Base-by-base conservation (phyloP, 495 filamentous ascomycete species). In the Penicillium antarcticum region DNA sequence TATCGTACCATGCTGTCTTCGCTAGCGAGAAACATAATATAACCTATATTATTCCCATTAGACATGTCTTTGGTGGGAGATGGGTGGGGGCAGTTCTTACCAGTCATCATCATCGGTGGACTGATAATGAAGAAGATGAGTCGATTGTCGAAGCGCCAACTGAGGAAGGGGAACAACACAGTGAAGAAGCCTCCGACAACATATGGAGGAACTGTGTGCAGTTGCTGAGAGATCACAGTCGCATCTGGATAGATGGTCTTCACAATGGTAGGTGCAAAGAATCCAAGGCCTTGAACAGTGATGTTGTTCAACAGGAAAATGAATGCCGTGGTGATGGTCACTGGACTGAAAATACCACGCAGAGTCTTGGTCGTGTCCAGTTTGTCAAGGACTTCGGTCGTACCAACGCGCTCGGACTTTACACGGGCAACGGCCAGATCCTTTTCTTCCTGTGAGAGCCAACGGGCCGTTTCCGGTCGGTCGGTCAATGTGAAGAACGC, bases 261-360 rank as follows among this genome's bases (percentile, higher is more conserved):
- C 16, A 89, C 83, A 63, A 90, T 87, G 11, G 86, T 88, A 1
- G 87, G 86, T 0, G 79, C 72, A 63, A 89, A 90, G 74, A 89
- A 87, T 7, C 79, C 86, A n/a, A 81, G 57, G 11, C 78, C 70
- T 52, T 78, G 75, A 4, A 81, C 79, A 4, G 76, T 82, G 59
- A 82, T 74, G 58, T 80, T 82, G 65, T 80, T 62, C 32, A 82
- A 66, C 4, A 80, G 64, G 60, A 80, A 80, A 43, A 80, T 72
- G 48, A 79, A 67, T 4, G 72, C 53, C 2, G 69, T 80, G 1
- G 51, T 54, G 12, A 82, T 52, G 0, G 74, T 79, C n/a, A 77
- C 68, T 0, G 77, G 79, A 43, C 57, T 69, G 62, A 80, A 71
- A 47, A 81, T 80, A 19, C 78, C 78, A 4, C 65, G 65, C 17